A percentile compares a stretch with the other conserved stretches of the same genome.
These are phyloP conservation scores for Aegilops umbellulata DNA, from an alignment of 176 grass and related monocot species.

Conservation along the genomic window DNA sequence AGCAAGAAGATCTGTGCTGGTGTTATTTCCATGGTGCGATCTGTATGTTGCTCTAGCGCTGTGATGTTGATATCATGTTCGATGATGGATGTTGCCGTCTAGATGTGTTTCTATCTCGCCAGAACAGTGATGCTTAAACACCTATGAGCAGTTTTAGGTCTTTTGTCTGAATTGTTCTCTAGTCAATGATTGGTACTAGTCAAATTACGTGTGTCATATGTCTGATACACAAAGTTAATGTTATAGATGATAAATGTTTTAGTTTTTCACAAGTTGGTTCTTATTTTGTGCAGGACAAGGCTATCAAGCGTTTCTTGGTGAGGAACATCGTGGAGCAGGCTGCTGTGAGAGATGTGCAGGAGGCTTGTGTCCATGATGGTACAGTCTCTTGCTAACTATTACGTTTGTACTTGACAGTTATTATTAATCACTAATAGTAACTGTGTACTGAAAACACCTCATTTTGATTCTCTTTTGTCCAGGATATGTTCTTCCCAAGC, in stretches of 20 bases:
- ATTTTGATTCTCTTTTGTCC: neutral
- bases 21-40: neutral
- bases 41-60: neutral
- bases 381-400: neutral
- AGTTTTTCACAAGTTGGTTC: neutral
- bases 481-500: constrained; percentile 65
- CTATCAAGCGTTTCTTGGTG: constrained; percentile 68
- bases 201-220: too few relatives aligned
- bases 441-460: neutral
- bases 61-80: neutral
- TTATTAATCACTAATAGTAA: neutral
- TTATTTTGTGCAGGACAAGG: constrained; percentile 50
- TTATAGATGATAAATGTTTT: neutral
- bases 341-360: constrained; percentile 69
- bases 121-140: neutral
- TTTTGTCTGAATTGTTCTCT: too few relatives aligned
- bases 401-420: neutral
- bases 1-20: neutral
- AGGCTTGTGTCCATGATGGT: constrained; percentile 74
- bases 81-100: neutral
- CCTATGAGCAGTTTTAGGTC: too few relatives aligned
- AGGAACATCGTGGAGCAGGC: constrained; percentile 77
- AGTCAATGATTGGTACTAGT: too few relatives aligned
- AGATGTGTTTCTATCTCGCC: neutral
- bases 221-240: neutral